Percentiles rank a stretch among this genome's conserved stretches.
Evolutionary conservation across 1,284 basidiomycete species (phyloP).

Genomic region (Fomitopsis palustris): DNA sequence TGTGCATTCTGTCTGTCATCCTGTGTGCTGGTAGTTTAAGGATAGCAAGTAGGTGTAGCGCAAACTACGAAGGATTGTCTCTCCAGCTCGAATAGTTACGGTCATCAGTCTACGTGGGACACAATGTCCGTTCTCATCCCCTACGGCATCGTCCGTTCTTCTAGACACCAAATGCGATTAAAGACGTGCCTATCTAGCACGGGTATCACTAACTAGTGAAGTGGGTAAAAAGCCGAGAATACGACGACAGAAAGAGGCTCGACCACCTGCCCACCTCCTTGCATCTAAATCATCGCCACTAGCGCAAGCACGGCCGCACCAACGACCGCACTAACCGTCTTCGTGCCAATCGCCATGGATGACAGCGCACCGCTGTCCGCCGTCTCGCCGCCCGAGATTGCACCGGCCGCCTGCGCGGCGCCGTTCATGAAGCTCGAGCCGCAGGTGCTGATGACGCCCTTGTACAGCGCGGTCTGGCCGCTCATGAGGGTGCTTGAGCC

Average conservation of each 20-base stretch:
- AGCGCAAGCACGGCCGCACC: slow-evolving; percentile 17
- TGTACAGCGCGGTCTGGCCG: slow-evolving; percentile 66
- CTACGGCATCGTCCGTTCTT: not conserved
- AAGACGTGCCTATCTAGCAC: not conserved
- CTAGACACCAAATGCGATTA: not conserved
- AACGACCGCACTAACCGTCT: slow-evolving; percentile 18
- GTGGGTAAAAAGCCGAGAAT: not conserved
- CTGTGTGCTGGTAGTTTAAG: too few relatives aligned
- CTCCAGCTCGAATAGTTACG: too few relatives aligned
- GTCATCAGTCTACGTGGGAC: too few relatives aligned
- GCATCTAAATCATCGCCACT: not conserved
- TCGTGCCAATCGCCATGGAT: slow-evolving; percentile 17
- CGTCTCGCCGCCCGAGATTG: slow-evolving; percentile 39
- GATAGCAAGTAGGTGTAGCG: too few relatives aligned
- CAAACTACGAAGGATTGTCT: too few relatives aligned
- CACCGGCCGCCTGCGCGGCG: slow-evolving; percentile 65
- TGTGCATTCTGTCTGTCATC: too few relatives aligned
- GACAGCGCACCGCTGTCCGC: slow-evolving; percentile 23
- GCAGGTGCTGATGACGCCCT: slow-evolving; percentile 53
- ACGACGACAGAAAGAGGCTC: not conserved
- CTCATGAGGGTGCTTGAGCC: slow-evolving; percentile 58
- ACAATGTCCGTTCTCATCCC: too few relatives aligned
- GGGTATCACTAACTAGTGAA: slow-evolving; percentile 1
- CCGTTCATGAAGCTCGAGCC: slow-evolving; percentile 60
- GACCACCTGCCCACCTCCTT: not conserved